Base-by-base conservation (phyloP, 2,329 filamentous ascomycete species). In the Fusarium sp. region DNA sequence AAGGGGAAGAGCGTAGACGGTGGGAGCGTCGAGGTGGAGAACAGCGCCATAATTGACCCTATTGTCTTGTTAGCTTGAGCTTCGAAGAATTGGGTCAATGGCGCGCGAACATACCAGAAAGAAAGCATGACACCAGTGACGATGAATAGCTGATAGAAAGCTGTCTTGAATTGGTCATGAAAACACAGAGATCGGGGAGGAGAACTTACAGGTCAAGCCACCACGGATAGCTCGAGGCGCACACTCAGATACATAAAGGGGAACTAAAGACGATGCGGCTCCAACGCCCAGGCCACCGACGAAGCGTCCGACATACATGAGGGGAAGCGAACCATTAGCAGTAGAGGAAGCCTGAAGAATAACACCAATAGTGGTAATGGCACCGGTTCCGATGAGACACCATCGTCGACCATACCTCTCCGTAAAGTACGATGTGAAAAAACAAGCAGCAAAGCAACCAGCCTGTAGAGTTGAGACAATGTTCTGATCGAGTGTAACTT, bases 391-490 rank as follows among this genome's bases (percentile, higher is more conserved):
- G 21, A 91, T 81, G 29, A 93, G 80, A 23, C 82, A 81, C 15
- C 66, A 72, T 43, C 85, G 84, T 50, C 89, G 84, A 17, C 89
- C 89, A 68, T 78, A 86, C 66, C 74, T 78, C 69, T 88, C 86
- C 7, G 86, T 82, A 41, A 85, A 71, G 80, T 82, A 87, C 33
- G 82, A 83, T 9, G 85, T 84, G 54, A 86, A 63, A 64, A 91
- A 81, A 59, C 88, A 88, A 35, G 89, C 88, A 51, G 86, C 81
- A 75, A 91, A 91, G 64, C 88, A 90, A 49, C 90, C 90, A 40
- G 85, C 89, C 77, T 92, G 89, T 11, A 92, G 83, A 1, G 87
- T 90, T n/a, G 88, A 90, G 27, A 91, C 90, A 58, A 92, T 82
- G 64, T 91, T 91, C 66, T 89, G 87, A 45, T 84, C 85, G 46